phyloP scores from a whole-genome alignment of 2,329 filamentous ascomycete species.

The Rosellinia necatrix region DNA sequence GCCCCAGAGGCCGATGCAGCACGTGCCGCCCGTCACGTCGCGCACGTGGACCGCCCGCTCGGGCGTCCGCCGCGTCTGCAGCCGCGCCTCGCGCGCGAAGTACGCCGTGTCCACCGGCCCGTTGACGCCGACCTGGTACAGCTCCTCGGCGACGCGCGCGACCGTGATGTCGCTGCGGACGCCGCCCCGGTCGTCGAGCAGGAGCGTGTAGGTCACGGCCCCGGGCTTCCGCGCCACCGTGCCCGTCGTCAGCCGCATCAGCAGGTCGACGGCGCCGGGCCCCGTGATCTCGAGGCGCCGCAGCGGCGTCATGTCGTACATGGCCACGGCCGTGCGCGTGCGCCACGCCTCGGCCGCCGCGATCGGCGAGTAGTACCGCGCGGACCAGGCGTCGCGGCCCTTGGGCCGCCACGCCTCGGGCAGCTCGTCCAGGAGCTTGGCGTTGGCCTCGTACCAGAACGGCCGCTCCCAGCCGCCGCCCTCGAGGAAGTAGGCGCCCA shows the following conservation, averaged over 20 bases:
- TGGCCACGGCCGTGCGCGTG: slow-evolving; percentile 25
- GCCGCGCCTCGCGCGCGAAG: slow-evolving; percentile 25
- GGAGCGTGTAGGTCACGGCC: slow-evolving; percentile 26
- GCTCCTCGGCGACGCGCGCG: slow-evolving; percentile 18
- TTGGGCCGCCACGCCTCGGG: slow-evolving; percentile 23
- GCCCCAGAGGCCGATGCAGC: slow-evolving; percentile 27
- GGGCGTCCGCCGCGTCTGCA: slow-evolving; percentile 14
- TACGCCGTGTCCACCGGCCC: slow-evolving; percentile 27
- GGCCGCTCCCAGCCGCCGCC: slow-evolving; percentile 24
- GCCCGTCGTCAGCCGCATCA: slow-evolving; percentile 28
- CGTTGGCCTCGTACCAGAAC: slow-evolving; percentile 26
- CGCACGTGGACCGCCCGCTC: slow-evolving; percentile 18
- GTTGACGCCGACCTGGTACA: slow-evolving; percentile 28
- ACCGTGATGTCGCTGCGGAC: slow-evolving; percentile 26
- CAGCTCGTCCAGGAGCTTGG: slow-evolving; percentile 18
- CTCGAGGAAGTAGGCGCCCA: slow-evolving; percentile 28
- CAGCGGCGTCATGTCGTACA: slow-evolving; percentile 31
- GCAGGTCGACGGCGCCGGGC: slow-evolving; percentile 21
- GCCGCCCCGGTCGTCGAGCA: slow-evolving; percentile 25
- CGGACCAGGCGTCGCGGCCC: slow-evolving; percentile 26
- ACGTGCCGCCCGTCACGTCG: slow-evolving; percentile 27
- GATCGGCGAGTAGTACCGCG: slow-evolving; percentile 26
- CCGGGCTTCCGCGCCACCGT: slow-evolving; percentile 26
- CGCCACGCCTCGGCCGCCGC: slow-evolving; percentile 28
- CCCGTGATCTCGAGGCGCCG: slow-evolving; percentile 27